Conservation (phyloP, 2,329 filamentous ascomycete species). For the Septoria petroselini region DNA sequence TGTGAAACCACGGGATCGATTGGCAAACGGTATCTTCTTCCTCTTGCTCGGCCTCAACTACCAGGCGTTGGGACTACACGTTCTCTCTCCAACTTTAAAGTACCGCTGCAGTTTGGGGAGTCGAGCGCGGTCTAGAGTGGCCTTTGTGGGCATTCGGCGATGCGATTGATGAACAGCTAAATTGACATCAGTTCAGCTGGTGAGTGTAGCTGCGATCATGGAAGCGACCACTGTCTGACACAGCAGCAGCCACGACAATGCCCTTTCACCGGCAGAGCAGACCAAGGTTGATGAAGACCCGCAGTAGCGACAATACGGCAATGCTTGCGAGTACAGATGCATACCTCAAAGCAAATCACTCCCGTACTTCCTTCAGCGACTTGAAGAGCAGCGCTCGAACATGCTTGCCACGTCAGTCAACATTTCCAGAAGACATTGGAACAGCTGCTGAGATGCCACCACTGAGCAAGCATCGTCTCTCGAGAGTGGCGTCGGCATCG, state of each 20-base stretch:
- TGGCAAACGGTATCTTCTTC: not conserved
- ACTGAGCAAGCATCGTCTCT: conserved; percentile 10
- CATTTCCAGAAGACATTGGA: conserved; percentile 10
- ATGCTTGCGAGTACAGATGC: conserved; percentile 4
- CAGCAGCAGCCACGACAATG: conserved; percentile 10
- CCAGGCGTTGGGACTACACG: no score
- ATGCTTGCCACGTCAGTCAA: conserved; percentile 16
- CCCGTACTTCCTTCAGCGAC: conserved; percentile 13
- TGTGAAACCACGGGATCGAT: conserved; percentile 10
- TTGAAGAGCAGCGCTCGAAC: conserved; percentile 4
- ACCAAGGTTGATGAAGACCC: conserved; percentile 15
- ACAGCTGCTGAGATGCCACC: conserved; percentile 10
- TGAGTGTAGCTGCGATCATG: conserved; percentile 1
- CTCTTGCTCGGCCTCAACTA: not conserved
- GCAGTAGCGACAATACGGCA: conserved; percentile 10
- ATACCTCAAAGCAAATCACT: conserved; percentile 3
- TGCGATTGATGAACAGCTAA: not conserved
- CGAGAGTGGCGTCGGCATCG: conserved; percentile 13
- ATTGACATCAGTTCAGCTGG: not conserved
- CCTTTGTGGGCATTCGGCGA: not conserved
- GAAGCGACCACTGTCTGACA: not conserved
- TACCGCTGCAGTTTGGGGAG: not conserved
- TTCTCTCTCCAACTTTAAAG: not conserved
- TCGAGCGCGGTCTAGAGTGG: not conserved
- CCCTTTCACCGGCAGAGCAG: conserved; percentile 10